These are phyloP conservation scores for Potentilla sterilis DNA, from an alignment of 306 rosid genomes.

Conservation along the genomic window DNA sequence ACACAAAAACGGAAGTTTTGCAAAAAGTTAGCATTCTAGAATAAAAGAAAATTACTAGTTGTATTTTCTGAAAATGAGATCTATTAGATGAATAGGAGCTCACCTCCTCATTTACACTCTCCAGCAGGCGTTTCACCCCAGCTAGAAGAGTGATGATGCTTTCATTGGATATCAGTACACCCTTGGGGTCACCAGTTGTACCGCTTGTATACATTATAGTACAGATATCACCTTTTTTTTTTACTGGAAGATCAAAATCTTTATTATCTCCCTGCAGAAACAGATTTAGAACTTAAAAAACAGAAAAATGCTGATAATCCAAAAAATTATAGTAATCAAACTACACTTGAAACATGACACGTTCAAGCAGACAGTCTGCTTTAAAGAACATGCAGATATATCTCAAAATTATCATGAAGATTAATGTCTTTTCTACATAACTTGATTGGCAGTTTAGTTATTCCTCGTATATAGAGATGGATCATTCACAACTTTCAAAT, in stretches of 20 bases:
- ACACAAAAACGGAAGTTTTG: conserved; percentile 10
- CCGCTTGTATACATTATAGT: conserved; percentile 99
- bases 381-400: not conserved
- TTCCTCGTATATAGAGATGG: not conserved
- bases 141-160: conserved; percentile 75
- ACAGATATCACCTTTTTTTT: conserved; percentile 70
- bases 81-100: conserved; percentile 23
- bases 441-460: not conserved
- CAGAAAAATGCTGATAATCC: not conserved
- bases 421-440: not conserved
- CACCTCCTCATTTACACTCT: conserved; percentile 63
- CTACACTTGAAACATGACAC: conserved; percentile 9
- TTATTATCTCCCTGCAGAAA: conserved; percentile 59
- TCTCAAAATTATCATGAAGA: not conserved
- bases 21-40: conserved; percentile 25
- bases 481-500: not conserved
- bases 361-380: conserved; percentile 11
- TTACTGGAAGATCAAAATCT: conserved; percentile 73
- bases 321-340: not conserved
- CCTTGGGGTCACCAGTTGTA: conserved; percentile 98
- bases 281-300: conserved; percentile 26
- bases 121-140: conserved; percentile 64
- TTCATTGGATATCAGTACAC: conserved; percentile 82
- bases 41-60: not conserved
- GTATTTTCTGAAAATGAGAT: conserved; percentile 5